Evolutionary conservation across 345 rosid genomes (phyloP).

Genomic region (Acer negundo): DNA sequence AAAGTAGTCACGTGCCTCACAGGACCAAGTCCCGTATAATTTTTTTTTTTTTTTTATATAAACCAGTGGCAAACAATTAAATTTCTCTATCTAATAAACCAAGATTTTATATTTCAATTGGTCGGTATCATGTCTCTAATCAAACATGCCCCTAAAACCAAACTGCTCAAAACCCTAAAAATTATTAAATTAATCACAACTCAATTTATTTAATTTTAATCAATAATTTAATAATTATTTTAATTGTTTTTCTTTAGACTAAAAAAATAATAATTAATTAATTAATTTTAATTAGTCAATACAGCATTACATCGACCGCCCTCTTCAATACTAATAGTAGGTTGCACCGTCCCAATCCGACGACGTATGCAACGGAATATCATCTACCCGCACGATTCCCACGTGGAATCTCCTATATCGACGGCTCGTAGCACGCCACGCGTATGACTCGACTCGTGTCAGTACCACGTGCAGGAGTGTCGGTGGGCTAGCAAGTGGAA

Average conservation of each 20-base stretch:
- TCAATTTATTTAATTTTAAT: too few relatives aligned
- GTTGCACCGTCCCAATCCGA: constrained; percentile 42
- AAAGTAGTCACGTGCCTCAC: background rate
- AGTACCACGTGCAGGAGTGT: constrained; percentile 46
- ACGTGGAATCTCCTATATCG: constrained; percentile 19
- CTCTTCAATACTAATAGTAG: background rate
- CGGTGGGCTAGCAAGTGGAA: constrained; percentile 34
- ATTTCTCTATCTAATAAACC: background rate
- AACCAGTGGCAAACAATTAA: constrained; percentile 18
- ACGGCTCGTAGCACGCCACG: constrained; percentile 22
- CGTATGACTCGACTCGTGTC: background rate
- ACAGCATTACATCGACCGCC: background rate
- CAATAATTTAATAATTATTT: background rate
- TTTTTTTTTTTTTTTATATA: constrained; percentile 7
- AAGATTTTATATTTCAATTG: constrained; percentile 28
- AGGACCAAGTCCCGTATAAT: constrained; percentile 16
- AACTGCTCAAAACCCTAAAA: constrained; percentile 18
- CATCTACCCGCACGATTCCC: constrained; percentile 6
- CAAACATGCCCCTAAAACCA: constrained; percentile 16
- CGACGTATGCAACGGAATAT: constrained; percentile 30
- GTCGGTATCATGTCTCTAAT: constrained; percentile 32
- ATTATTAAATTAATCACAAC: background rate
- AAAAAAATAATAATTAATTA: too few relatives aligned
- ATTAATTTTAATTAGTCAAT: background rate
- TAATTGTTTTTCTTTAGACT: background rate